Evolutionary conservation across 192 early-diverging fungal species (phyloP).

Genomic region (Backusella circina): DNA sequence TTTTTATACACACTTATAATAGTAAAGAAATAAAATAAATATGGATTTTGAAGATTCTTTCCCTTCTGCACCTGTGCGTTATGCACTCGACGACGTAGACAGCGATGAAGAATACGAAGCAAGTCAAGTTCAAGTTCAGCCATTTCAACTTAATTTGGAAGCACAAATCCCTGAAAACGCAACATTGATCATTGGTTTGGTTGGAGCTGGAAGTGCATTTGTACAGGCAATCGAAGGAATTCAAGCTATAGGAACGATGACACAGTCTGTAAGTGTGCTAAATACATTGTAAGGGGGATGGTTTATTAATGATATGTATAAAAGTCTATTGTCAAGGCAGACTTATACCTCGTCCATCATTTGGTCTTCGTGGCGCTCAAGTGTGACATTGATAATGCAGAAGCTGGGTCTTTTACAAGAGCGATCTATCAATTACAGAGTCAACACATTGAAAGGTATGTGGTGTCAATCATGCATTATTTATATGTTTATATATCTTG

Average conservation of each 20-base stretch:
- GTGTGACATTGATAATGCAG: background rate
- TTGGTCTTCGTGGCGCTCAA: background rate
- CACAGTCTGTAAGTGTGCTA: background rate
- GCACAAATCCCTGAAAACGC: background rate
- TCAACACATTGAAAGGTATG: background rate
- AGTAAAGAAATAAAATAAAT: background rate
- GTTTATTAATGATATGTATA: too few relatives aligned
- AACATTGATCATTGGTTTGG: constrained; percentile 14
- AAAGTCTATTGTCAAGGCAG: background rate
- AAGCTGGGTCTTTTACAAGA: background rate
- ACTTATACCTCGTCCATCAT: background rate
- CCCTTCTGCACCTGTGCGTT: constrained; percentile 26
- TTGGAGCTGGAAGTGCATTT: constrained; percentile 20
- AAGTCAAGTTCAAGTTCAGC: background rate
- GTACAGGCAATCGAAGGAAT: background rate
- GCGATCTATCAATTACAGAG: background rate
- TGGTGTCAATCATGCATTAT: background rate
- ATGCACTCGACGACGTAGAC: constrained; percentile 23
- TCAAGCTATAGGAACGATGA: background rate
- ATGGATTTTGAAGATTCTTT: constrained; percentile 28
- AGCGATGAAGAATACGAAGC: constrained; percentile 11
- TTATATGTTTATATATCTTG: background rate
- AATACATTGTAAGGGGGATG: too few relatives aligned
- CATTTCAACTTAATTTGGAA: background rate
- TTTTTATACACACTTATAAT: background rate